Evolutionary conservation across 2,329 filamentous ascomycete species (phyloP), one percentile per base, ranked within the genome.

Genomic region (Ramularia endophylla): DNA sequence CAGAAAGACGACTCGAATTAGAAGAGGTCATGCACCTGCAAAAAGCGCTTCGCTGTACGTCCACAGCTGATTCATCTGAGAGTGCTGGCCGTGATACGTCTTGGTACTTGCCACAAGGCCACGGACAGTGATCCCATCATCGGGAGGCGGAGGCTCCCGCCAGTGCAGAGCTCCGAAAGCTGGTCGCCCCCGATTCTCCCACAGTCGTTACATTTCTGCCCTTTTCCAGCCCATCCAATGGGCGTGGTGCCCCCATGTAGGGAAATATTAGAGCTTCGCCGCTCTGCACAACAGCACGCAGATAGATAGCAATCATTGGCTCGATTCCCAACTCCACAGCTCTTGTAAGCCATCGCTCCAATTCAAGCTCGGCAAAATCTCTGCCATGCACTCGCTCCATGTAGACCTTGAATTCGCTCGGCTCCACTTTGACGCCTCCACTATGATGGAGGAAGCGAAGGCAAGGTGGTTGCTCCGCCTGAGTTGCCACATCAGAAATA

Each of bases 281-380:
- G 34, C 28, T 11, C 27, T 31, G 19, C 15, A 40, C 27, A 8
- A 39, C 30, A 34, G 47, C 42, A 8, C 45, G 44, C 33, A 50
- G 25, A 27, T 50, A 48, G 0, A 47, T 34, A 5, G 41, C 41
- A 34, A 50, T 50, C 38, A 50, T 40, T 2, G 47, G 47, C 36
- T 50, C 47, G 9, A 47, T 36, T 3, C 44, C 47, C 25, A 45
- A 5, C 17, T 39, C 39, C 7, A 40, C 28, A 13, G 47, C 47
- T n/a, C 35, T 41, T 5, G 16, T 19, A 6, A 47, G 28, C 47
- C 47, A 50, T n/a, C 47, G 30, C 22, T 50, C 39, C 12, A 50
- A 13, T 18, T 47, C 44, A 8, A 47, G 20, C 36, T 47, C 44
- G 9, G 8, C 44, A 36, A 50, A 47, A 7, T 36, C 29, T 27